These are phyloP conservation scores for Rozella allomycis DNA, from an alignment of 371 early-diverging fungal genomes.

Conservation along the genomic window DNA sequence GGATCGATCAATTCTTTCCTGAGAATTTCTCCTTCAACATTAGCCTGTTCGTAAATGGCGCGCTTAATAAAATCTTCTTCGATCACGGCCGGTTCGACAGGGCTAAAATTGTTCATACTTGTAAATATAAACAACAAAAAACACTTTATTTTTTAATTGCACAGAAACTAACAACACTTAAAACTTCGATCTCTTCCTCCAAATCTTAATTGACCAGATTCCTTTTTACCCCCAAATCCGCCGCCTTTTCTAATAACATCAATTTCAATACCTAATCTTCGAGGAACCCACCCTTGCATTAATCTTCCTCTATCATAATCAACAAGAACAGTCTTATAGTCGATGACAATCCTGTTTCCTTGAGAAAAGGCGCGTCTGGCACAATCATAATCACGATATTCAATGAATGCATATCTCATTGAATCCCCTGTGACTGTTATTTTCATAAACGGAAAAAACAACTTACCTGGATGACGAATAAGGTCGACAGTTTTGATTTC, in stretches of 20 bases:
- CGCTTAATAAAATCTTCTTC: too few species aligned
- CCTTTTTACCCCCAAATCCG: slow-evolving; percentile 35
- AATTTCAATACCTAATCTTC: slow-evolving; percentile 33
- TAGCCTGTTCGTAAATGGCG: too few species aligned
- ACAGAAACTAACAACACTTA: slow-evolving; percentile 9
- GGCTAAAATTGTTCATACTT: too few species aligned
- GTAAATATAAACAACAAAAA: slow-evolving; percentile 3
- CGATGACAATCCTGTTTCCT: slow-evolving; percentile 12
- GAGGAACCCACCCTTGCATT: slow-evolving; percentile 34
- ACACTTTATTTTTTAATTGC: not conserved
- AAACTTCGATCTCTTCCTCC: slow-evolving; percentile 34
- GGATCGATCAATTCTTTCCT: too few species aligned
- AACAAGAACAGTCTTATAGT: slow-evolving; percentile 22
- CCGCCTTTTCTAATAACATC: too few species aligned
- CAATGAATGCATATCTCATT: slow-evolving; percentile 31
- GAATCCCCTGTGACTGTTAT: slow-evolving; percentile 28
- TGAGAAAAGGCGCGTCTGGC: slow-evolving; percentile 2
- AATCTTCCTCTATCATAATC: slow-evolving; percentile 31
- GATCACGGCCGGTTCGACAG: too few species aligned
- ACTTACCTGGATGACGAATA: slow-evolving; percentile 17
- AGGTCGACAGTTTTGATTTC: slow-evolving; percentile 6
- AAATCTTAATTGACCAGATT: slow-evolving; percentile 37
- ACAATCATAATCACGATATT: slow-evolving; percentile 12
- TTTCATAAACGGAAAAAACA: not conserved
- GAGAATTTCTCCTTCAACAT: too few species aligned